Percentiles rank a stretch among this genome's conserved stretches.
phyloP scores from a whole-genome alignment of 495 filamentous ascomycete genomes.

The Penicillium diatomitis region DNA sequence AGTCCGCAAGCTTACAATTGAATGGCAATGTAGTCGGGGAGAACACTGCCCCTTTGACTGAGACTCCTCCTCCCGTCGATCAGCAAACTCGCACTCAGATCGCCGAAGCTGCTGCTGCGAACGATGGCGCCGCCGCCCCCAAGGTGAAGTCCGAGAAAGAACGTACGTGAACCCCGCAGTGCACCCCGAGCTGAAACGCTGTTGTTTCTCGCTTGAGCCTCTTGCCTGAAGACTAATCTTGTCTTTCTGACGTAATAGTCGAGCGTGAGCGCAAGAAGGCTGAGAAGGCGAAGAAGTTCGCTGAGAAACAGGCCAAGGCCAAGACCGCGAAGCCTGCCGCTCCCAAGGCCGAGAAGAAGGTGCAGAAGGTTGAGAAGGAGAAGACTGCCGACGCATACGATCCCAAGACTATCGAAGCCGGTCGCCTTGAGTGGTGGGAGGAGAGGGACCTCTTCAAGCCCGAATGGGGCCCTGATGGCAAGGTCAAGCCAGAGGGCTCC shows the following conservation, averaged over 20 bases:
- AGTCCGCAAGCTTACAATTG: slow-evolving; percentile 4
- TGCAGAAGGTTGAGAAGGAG: slow-evolving; percentile 41
- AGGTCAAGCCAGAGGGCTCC: slow-evolving; percentile 55
- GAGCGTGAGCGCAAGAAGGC: slow-evolving; percentile 51
- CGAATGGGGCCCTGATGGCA: slow-evolving; percentile 53
- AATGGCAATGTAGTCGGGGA: slow-evolving; percentile 37
- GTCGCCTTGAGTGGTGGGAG: slow-evolving; percentile 54
- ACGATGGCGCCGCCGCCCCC: slow-evolving; percentile 33
- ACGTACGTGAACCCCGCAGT: slow-evolving; percentile 24
- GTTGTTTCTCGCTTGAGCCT: too few relatives aligned
- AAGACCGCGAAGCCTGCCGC: slow-evolving; percentile 31
- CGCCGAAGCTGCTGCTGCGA: slow-evolving; percentile 30
- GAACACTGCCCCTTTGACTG: slow-evolving; percentile 40
- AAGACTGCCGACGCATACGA: slow-evolving; percentile 49
- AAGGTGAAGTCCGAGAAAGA: slow-evolving; percentile 57
- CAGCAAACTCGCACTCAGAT: slow-evolving; percentile 39
- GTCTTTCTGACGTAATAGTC: slow-evolving; percentile 19
- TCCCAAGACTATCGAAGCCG: slow-evolving; percentile 45
- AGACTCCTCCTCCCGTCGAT: slow-evolving; percentile 38
- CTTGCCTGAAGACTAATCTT: slow-evolving; percentile 10
- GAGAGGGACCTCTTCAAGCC: slow-evolving; percentile 63
- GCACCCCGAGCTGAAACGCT: background rate
- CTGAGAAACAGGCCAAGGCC: slow-evolving; percentile 48
- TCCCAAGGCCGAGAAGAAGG: slow-evolving; percentile 46
- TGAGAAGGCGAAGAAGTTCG: slow-evolving; percentile 51